Conservation (phyloP, 2,329 filamentous ascomycete species). For the Cladosporium oxysporum region DNA sequence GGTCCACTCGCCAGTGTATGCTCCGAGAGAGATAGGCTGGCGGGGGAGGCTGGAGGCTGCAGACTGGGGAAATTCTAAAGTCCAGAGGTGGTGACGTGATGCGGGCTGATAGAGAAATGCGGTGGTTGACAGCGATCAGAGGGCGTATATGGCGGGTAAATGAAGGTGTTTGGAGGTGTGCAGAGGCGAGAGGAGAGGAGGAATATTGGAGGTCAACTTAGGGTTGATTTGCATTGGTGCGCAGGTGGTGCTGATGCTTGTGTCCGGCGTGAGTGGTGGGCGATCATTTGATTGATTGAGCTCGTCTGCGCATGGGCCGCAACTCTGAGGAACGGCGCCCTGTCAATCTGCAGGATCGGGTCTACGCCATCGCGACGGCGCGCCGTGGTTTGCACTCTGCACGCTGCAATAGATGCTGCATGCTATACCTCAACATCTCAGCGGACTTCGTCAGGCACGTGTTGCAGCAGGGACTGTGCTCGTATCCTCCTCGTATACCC, state of each 20-base stretch:
- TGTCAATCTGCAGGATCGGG: slow-evolving; percentile 4
- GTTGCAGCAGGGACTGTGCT: not conserved
- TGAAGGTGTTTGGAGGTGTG: not conserved
- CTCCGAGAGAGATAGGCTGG: not conserved
- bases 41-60: slow-evolving; percentile 9
- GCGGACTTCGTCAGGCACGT: not conserved
- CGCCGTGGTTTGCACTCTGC: not conserved
- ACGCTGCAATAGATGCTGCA: not conserved
- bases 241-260: not conserved
- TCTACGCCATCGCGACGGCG: not conserved
- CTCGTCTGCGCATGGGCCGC: not conserved
- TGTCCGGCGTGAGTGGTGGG: not conserved
- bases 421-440: not conserved
- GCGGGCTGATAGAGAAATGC: not conserved
- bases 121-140: not conserved
- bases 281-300: slow-evolving; percentile 7
- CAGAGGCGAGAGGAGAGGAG: not conserved
- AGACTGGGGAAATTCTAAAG: not conserved
- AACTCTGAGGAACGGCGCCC: not conserved
- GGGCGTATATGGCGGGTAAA: too few species aligned
- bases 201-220: not conserved
- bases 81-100: not conserved
- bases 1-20: not conserved
- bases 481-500: not conserved
- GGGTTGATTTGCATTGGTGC: not conserved